phyloP scores from a whole-genome alignment of 148 eudicot species.

The Chenopodium formosanum region DNA sequence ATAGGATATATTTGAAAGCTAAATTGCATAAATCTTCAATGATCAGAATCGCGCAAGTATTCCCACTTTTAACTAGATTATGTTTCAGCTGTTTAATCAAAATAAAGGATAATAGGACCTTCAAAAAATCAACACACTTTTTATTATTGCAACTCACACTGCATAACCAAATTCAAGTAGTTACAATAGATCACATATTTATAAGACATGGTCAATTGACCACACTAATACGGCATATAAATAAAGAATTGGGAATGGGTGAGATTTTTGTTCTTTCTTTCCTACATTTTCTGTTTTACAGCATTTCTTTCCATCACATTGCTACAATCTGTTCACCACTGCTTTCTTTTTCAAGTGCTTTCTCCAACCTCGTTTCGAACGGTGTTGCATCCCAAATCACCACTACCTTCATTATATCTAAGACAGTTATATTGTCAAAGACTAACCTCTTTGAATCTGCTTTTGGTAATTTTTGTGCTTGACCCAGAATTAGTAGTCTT shows the following conservation, averaged over 20 bases:
- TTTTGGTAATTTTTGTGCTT: too few relatives aligned
- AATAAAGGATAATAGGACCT: too few relatives aligned
- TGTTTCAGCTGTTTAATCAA: too few relatives aligned
- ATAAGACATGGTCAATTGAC: neutral
- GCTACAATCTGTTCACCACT: slow-evolving; percentile 18
- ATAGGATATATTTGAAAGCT: too few relatives aligned
- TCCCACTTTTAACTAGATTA: too few relatives aligned
- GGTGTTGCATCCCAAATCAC: slow-evolving; percentile 41
- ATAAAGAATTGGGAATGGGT: neutral
- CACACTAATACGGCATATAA: neutral
- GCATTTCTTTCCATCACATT: neutral
- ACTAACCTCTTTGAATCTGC: too few relatives aligned
- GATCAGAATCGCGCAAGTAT: too few relatives aligned
- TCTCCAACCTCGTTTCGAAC: slow-evolving; percentile 51
- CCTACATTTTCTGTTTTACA: too few relatives aligned
- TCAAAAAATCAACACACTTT: neutral
- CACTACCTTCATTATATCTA: too few relatives aligned
- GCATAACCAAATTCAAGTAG: neutral
- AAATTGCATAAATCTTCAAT: too few relatives aligned
- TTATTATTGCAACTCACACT: neutral
- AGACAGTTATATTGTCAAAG: too few relatives aligned
- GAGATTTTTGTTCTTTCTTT: neutral
- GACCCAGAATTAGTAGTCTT: too few relatives aligned
- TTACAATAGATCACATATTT: neutral
- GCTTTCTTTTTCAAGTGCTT: slow-evolving; percentile 36